Evolutionary conservation across 2,329 filamentous ascomycete species (phyloP), one percentile per base, ranked within the genome.

Genomic region (Pseudogymnoascus destructans): DNA sequence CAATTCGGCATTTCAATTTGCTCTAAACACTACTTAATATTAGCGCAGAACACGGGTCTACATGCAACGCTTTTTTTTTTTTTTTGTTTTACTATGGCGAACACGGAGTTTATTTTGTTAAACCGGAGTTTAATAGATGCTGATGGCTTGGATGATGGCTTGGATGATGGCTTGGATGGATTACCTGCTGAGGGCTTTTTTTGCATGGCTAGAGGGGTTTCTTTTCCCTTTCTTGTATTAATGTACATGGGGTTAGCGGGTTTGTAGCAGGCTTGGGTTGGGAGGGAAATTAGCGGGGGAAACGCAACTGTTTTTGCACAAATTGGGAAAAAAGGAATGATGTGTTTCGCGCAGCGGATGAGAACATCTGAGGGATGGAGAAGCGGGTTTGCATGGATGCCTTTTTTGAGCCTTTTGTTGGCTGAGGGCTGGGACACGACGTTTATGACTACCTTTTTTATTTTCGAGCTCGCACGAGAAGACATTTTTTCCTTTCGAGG

Each of bases 211-310:
- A 5, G 21, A 6, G 3, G 23, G 19, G 13, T 49, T 49, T 23
- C 38, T 46, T 49, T 49, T 49, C 42, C 23, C 42, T 49, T 49
- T 49, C 42, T 49, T 49, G 42, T 49, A 49, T 49, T 49, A 23
- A 49, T 49, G 42, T 49, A 49, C 42, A 49, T 49, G 42, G 42
- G 42, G 42, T 23, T 49, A n/a, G 27, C 40, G 40, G 40, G 21
- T 25, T 49, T 49, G 40, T 25, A 21, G 40, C 7, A 27, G 21
- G 21, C 36, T 49, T 49, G 21, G n/a, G 42, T 25, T 46, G 19
- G 19, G 40, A 21, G 38, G 40, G 13, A 46, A 46, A 49, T 49
- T 25, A 49, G 42, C 23, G 42, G 42, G 19, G 40, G 13, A 25
- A 23, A n/a, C 21, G 40, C 19, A 46, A 42, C 38, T 49, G n/a